Conservation (phyloP, 495 filamentous ascomycete genomes). For the Geoglossum glabrum region DNA sequence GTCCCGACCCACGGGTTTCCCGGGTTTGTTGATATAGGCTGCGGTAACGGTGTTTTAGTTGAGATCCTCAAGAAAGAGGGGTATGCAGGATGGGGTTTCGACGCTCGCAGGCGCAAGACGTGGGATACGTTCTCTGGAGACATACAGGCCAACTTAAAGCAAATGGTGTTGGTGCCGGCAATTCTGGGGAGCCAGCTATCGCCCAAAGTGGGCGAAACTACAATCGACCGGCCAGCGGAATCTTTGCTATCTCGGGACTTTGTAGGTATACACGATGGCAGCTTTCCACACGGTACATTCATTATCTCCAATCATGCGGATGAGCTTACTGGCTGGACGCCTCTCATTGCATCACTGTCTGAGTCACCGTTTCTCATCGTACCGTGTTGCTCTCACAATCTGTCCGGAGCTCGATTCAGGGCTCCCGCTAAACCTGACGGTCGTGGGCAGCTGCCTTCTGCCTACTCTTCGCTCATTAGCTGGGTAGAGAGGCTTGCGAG, state of each 20-base stretch:
- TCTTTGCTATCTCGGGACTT: conserved; percentile 6
- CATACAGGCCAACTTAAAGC: conserved; percentile 35
- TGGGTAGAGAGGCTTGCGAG: conserved; percentile 46
- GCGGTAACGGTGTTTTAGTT: conserved; percentile 86
- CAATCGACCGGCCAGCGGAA: neutral
- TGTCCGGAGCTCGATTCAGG: conserved; percentile 52
- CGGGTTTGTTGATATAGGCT: conserved; percentile 89
- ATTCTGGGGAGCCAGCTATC: conserved; percentile 22
- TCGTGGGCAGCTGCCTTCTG: conserved; percentile 17
- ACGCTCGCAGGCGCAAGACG: conserved; percentile 62
- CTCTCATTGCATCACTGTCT: conserved; percentile 59
- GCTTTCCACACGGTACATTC: conserved; percentile 59
- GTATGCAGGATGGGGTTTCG: conserved; percentile 75
- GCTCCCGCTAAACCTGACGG: conserved; percentile 31
- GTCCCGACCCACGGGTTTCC: conserved; percentile 32
- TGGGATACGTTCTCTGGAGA: conserved; percentile 52
- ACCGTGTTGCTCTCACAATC: conserved; percentile 82
- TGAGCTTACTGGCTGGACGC: conserved; percentile 90
- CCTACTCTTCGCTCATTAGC: conserved; percentile 53
- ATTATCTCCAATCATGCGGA: conserved; percentile 95
- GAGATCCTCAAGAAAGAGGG: conserved; percentile 67
- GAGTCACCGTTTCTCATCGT: conserved; percentile 70
- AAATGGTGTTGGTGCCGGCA: conserved; percentile 55
- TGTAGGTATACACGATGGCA: conserved; percentile 38
- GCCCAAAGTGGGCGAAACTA: neutral